Evolutionary conservation across 1,139 yeast species (phyloP).

Genomic region (Debaryomycetaceae sp.): DNA sequence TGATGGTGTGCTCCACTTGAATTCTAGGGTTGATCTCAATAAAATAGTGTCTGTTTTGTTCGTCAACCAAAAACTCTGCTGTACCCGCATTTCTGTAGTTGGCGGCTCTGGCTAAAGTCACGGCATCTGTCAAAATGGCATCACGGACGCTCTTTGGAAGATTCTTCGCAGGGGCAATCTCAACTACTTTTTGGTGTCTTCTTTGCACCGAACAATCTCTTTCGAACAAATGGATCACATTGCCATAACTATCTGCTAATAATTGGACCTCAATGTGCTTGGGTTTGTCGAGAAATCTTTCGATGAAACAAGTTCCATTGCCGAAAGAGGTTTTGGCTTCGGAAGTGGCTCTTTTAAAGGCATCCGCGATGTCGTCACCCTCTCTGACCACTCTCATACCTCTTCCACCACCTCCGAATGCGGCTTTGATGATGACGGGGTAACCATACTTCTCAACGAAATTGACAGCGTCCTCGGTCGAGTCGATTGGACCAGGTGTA

Average conservation of each 20-base stretch:
- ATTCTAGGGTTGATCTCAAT: conserved; percentile 98
- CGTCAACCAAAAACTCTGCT: conserved; percentile 94
- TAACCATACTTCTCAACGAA: conserved; percentile 83
- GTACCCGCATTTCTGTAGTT: conserved; percentile 98
- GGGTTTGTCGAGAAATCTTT: conserved; percentile 91
- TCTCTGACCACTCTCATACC: conserved; percentile 99
- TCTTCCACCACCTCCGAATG: conserved; percentile 99
- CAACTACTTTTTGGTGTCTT: conserved; percentile 98
- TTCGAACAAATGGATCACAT: conserved; percentile 92
- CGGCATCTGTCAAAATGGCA: conserved; percentile 92
- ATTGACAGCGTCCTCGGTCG: conserved; percentile 68
- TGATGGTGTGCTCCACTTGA: conserved; percentile 97
- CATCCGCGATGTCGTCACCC: conserved; percentile 90
- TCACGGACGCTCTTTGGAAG: conserved; percentile 79
- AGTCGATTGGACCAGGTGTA: conserved; percentile 93
- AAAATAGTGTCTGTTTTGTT: conserved; percentile 92
- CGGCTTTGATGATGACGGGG: conserved; percentile 98
- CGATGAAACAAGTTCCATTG: conserved; percentile 97
- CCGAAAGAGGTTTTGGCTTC: conserved; percentile 96
- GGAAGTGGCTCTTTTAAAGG: conserved; percentile 88
- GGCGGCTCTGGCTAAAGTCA: conserved; percentile 80
- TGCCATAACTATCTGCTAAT: conserved; percentile 91
- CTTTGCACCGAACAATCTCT: conserved; percentile 99
- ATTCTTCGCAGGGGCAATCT: conserved; percentile 98
- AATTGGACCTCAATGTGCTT: conserved; percentile 98